Evolutionary conservation across 202 grass and related monocot species (phyloP).

Genomic region (Alloteropsis angusta): DNA sequence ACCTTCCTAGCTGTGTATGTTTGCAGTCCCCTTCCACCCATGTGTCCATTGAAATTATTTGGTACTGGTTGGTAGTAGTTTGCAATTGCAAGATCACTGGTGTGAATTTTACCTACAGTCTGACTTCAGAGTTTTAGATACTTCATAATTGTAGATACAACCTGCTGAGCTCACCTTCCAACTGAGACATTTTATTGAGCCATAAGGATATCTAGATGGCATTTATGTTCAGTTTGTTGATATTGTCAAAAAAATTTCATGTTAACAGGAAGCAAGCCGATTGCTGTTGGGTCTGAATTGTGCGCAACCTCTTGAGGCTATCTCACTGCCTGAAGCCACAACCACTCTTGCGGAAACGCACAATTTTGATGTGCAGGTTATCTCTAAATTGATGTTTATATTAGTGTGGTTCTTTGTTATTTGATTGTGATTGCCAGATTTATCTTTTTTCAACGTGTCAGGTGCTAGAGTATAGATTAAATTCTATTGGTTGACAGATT

Average conservation of each 20-base stretch:
- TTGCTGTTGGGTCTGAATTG: conserved; percentile 80
- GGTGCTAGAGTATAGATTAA: background rate
- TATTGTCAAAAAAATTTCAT: conserved; percentile 3
- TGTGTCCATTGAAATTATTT: background rate
- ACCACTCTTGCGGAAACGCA: conserved; percentile 29
- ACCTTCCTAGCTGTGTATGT: background rate
- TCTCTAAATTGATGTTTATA: background rate
- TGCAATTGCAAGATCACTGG: background rate
- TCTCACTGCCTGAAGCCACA: conserved; percentile 40
- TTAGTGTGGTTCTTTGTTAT: background rate
- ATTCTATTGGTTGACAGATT: background rate
- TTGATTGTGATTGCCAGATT: background rate
- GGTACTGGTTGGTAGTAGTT: background rate
- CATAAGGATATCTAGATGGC: background rate
- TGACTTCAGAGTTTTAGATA: background rate
- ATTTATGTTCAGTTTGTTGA: conserved; percentile 1
- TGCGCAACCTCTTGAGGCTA: conserved; percentile 40
- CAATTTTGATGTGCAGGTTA: conserved; percentile 85
- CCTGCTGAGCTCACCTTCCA: background rate
- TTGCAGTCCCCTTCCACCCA: background rate
- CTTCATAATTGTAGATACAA: background rate
- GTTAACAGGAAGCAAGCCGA: conserved; percentile 68
- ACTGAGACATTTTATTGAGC: background rate
- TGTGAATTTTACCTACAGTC: background rate
- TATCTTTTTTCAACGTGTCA: background rate